Evolutionary conservation across 2,329 filamentous ascomycete genomes (phyloP).

Genomic region (Ramularia collo-cygni): DNA sequence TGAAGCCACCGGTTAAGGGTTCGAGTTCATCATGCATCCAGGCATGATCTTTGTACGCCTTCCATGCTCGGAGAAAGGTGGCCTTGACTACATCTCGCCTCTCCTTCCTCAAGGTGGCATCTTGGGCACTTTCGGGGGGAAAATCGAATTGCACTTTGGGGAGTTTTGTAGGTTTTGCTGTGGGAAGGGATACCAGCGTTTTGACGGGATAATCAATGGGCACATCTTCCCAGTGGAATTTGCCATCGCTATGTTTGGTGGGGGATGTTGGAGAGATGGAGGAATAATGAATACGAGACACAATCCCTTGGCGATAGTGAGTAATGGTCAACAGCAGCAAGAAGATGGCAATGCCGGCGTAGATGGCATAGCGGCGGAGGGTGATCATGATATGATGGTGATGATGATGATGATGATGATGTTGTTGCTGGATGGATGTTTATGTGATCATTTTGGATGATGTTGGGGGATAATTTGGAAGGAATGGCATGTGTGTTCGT

Average conservation of each 20-base stretch:
- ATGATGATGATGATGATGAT: neutral
- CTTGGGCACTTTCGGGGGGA: slow-evolving; percentile 28
- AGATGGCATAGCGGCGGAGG: slow-evolving; percentile 32
- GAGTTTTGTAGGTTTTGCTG: slow-evolving; percentile 31
- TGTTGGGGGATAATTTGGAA: neutral
- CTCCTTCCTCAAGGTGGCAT: slow-evolving; percentile 27
- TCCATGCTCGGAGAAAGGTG: slow-evolving; percentile 40
- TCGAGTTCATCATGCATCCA: slow-evolving; percentile 45
- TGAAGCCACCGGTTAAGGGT: slow-evolving; percentile 36
- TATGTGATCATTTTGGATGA: neutral
- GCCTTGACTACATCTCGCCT: slow-evolving; percentile 35
- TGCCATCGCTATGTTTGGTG: slow-evolving; percentile 13
- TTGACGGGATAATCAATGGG: slow-evolving; percentile 36
- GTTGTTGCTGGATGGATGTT: neutral
- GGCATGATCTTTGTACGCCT: slow-evolving; percentile 37
- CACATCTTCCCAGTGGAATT: slow-evolving; percentile 36
- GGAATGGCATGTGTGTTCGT: no score
- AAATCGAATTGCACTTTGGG: slow-evolving; percentile 40
- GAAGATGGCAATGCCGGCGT: slow-evolving; percentile 29
- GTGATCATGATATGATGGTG: slow-evolving; percentile 30
- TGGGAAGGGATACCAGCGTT: slow-evolving; percentile 33
- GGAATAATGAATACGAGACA: slow-evolving; percentile 11
- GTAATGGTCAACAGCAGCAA: slow-evolving; percentile 32
- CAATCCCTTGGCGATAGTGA: slow-evolving; percentile 26
- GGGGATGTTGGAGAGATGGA: slow-evolving; percentile 10